phyloP scores from a whole-genome alignment of 805 yeast genomes.

The Kuraishia capsulata region DNA sequence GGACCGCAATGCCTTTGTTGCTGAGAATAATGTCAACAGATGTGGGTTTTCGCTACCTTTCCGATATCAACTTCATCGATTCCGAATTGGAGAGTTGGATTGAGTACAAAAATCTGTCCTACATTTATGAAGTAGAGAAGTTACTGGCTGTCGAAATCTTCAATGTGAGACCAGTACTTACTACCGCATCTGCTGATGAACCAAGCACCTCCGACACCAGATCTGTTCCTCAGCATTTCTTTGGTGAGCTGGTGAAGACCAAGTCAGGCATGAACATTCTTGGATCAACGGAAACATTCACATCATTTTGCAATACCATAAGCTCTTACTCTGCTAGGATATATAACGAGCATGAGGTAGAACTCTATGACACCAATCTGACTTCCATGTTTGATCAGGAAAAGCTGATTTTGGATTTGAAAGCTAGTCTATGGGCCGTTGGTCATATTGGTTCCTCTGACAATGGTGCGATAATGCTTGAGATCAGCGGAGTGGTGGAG shows the following conservation, averaged over 20 bases:
- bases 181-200: neutral
- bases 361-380: neutral
- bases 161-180: constrained; percentile 6
- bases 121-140: constrained; percentile 38
- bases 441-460: constrained; percentile 75
- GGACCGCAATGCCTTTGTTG: constrained; percentile 35
- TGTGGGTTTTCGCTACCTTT: constrained; percentile 60
- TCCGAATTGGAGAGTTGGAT: constrained; percentile 65
- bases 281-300: constrained; percentile 18
- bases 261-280: constrained; percentile 68
- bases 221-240: constrained; percentile 56
- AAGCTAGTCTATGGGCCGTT: constrained; percentile 78
- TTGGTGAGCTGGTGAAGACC: constrained; percentile 71
- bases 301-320: constrained; percentile 9
- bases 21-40: constrained; percentile 57
- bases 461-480: constrained; percentile 55
- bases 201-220: constrained; percentile 2
- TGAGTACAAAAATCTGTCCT: constrained; percentile 31
- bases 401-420: constrained; percentile 36
- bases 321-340: neutral
- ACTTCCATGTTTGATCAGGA: constrained; percentile 15
- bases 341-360: neutral
- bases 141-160: constrained; percentile 18
- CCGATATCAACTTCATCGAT: constrained; percentile 50
- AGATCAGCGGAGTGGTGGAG: constrained; percentile 34